phyloP scores from a whole-genome alignment of 1,284 basidiomycete species.

The Anthracocystis panici-leucophaei region DNA sequence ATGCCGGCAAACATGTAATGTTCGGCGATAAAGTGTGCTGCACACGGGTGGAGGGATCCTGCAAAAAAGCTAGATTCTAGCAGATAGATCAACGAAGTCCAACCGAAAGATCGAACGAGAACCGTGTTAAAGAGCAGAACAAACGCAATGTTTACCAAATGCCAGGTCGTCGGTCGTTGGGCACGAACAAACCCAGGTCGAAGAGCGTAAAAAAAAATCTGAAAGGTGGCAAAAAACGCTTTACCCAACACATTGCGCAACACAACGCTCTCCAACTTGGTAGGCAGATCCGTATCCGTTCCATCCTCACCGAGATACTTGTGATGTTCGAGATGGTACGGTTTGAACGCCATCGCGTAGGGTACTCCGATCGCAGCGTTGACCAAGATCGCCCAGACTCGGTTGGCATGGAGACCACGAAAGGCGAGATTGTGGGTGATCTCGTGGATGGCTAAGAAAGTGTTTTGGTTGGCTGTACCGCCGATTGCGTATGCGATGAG shows the following conservation, averaged over 20 bases:
- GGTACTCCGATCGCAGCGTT: conserved; percentile 94
- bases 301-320: conserved; percentile 96
- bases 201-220: conserved; percentile 97
- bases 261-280: conserved; percentile 82
- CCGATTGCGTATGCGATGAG: conserved; percentile 86
- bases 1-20: conserved; percentile 68
- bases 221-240: conserved; percentile 97
- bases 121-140: conserved; percentile 81
- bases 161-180: conserved; percentile 86
- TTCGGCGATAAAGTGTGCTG: conserved; percentile 97
- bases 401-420: conserved; percentile 84
- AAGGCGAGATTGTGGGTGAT: conserved; percentile 98
- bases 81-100: conserved; percentile 76
- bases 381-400: conserved; percentile 86
- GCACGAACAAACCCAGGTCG: conserved; percentile 92
- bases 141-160: conserved; percentile 79
- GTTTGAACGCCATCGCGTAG: conserved; percentile 96
- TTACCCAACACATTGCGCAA: conserved; percentile 97
- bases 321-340: conserved; percentile 86
- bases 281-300: conserved; percentile 93
- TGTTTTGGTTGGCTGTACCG: conserved; percentile 95
- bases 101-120: conserved; percentile 63
- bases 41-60: conserved; percentile 92
- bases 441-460: conserved; percentile 97
- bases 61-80: conserved; percentile 92